A percentile compares a stretch with the other conserved stretches of the same genome.
These are phyloP conservation scores for Aspergillus piperis DNA, from an alignment of 2,329 filamentous ascomycete genomes.

Conservation along the genomic window DNA sequence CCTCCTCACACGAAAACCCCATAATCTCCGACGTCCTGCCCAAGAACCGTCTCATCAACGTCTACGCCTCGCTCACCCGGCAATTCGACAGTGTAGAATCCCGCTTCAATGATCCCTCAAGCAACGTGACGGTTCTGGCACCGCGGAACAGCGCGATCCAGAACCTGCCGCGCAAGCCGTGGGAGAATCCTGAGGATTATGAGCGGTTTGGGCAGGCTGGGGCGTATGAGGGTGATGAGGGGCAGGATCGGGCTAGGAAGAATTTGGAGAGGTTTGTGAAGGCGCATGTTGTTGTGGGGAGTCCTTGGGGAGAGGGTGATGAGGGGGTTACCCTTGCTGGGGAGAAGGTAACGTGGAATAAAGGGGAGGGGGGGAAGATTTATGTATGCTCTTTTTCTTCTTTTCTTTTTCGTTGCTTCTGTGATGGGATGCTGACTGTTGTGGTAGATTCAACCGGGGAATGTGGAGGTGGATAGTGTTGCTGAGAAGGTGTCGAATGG, in stretches of 20 bases:
- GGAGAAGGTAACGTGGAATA: conserved; percentile 75
- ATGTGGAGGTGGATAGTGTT: conserved; percentile 73
- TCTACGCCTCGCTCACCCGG: conserved; percentile 79
- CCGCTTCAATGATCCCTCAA: conserved; percentile 65
- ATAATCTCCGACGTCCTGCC: conserved; percentile 84
- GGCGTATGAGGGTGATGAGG: conserved; percentile 74
- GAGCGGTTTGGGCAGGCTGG: conserved; percentile 59
- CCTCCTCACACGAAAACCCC: conserved; percentile 49
- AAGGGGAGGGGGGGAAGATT: conserved; percentile 63
- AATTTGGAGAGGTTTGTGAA: conserved; percentile 83
- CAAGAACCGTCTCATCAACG: conserved; percentile 73
- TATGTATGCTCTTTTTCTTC: conserved; percentile 53
- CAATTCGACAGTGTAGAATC: conserved; percentile 69
- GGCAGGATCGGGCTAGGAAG: conserved; percentile 71
- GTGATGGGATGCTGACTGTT: neutral
- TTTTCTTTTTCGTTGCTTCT: no score
- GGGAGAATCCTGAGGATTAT: conserved; percentile 71
- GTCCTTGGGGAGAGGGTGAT: conserved; percentile 71
- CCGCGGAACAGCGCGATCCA: conserved; percentile 83
- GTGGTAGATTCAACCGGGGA: conserved; percentile 64
- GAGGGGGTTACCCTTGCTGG: conserved; percentile 70
- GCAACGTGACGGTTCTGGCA: conserved; percentile 82
- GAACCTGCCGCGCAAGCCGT: conserved; percentile 74
- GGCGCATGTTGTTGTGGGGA: conserved; percentile 74
- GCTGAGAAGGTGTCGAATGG: conserved; percentile 81